phyloP scores from a whole-genome alignment of 169 alveolate genomes.

The Plasmodium inui region DNA sequence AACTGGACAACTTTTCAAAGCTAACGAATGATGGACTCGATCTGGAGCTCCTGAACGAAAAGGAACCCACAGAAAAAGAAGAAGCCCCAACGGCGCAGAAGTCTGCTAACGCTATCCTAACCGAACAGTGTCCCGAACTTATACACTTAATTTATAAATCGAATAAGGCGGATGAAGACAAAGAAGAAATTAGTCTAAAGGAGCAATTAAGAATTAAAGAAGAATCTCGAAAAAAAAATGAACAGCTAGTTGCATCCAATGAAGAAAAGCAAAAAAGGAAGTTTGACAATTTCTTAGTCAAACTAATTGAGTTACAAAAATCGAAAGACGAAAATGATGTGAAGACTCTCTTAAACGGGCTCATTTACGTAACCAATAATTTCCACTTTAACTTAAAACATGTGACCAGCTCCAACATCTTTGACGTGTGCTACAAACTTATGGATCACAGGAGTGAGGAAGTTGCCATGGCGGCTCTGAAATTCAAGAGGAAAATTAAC shows the following conservation, averaged over 20 bases:
- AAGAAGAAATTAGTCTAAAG: background rate
- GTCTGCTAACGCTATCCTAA: constrained; percentile 14
- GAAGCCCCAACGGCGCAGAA: background rate
- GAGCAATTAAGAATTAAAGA: background rate
- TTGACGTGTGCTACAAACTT: constrained; percentile 62
- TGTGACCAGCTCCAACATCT: constrained; percentile 38
- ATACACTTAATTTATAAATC: constrained; percentile 50
- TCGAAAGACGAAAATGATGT: constrained; percentile 57
- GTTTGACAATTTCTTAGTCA: constrained; percentile 54
- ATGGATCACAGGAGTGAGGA: constrained; percentile 73
- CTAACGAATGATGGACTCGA: constrained; percentile 10
- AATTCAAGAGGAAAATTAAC: constrained; percentile 66
- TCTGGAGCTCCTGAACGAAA: background rate
- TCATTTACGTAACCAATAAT: constrained; percentile 51
- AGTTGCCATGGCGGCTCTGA: constrained; percentile 68
- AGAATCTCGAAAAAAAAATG: background rate
- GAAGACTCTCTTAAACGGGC: constrained; percentile 39
- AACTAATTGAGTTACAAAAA: constrained; percentile 53
- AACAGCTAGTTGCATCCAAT: background rate
- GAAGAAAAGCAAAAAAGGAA: constrained; percentile 50
- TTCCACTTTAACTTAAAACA: constrained; percentile 39
- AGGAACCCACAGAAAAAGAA: background rate
- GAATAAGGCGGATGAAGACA: constrained; percentile 1
- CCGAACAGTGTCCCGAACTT: constrained; percentile 73
- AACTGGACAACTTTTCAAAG: constrained; percentile 58